Conservation (phyloP, 2,329 filamentous ascomycete species). For the Cercospora sp. region DNA sequence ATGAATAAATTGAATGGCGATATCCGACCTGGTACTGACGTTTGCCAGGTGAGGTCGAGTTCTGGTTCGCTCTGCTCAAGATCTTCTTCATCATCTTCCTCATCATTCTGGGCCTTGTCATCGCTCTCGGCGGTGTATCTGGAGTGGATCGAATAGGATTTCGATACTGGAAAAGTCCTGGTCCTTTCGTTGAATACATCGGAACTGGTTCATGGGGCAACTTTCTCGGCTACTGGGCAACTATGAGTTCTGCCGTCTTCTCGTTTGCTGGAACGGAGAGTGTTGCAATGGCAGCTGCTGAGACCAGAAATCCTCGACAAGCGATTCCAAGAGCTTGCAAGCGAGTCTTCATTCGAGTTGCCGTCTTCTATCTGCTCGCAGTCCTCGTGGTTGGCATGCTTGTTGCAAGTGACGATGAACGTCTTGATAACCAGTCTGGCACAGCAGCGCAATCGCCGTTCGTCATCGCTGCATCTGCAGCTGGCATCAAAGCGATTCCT, state of each 20-base stretch:
- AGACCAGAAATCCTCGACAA: constrained; percentile 32
- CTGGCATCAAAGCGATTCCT: constrained; percentile 60
- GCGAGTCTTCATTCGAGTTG: constrained; percentile 29
- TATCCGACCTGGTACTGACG: no score
- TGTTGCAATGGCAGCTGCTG: constrained; percentile 33
- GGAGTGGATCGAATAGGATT: constrained; percentile 46
- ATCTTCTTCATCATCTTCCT: constrained; percentile 48
- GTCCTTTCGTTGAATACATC: constrained; percentile 47
- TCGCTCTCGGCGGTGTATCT: constrained; percentile 48
- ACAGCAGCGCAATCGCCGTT: constrained; percentile 52
- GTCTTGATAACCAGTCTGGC: constrained; percentile 34
- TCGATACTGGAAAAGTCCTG: constrained; percentile 48
- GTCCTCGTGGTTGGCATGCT: constrained; percentile 42
- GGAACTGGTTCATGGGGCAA: constrained; percentile 39
- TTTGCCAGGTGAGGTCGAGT: constrained; percentile 44
- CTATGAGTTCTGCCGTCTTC: constrained; percentile 30
- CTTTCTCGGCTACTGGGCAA: constrained; percentile 46
- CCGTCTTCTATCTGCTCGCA: constrained; percentile 46
- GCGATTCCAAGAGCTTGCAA: constrained; percentile 32
- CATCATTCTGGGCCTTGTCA: constrained; percentile 47
- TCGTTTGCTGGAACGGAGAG: constrained; percentile 31
- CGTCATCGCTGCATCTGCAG: constrained; percentile 61
- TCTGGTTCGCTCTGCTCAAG: constrained; percentile 50
- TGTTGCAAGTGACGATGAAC: constrained; percentile 44
- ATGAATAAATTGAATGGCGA: background rate